Conservation (phyloP, 208 protist species). For the Kentomonas sorsogonicus region DNA sequence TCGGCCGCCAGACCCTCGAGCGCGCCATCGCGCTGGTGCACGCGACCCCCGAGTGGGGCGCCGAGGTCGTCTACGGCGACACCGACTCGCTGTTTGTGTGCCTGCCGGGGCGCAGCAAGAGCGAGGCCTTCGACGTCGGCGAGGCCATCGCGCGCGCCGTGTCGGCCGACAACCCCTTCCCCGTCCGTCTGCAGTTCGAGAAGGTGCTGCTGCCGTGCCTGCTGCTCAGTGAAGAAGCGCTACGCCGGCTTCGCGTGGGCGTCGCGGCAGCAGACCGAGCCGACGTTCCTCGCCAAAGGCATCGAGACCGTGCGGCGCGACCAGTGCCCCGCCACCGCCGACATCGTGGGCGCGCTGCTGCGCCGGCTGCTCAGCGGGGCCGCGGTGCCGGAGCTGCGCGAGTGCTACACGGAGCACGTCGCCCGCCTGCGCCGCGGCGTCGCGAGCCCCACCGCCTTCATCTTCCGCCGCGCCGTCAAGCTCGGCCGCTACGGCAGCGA, state of each 20-base stretch:
- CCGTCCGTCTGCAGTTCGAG: conserved; percentile 99
- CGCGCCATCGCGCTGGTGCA: conserved; percentile 94
- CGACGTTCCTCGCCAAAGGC: conserved; percentile 98
- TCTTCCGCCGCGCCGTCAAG: conserved; percentile 79
- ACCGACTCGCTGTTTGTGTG: conserved; percentile 99
- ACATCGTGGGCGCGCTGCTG: conserved; percentile 36
- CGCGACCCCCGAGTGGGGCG: conserved; percentile 91
- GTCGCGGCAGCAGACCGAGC: conserved; percentile 86
- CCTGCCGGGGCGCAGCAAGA: conserved; percentile 39
- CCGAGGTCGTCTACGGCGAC: conserved; percentile 98
- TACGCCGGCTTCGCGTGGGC: conserved; percentile 99
- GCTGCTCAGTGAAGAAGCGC: conserved; percentile 99
- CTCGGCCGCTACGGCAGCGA: conserved; percentile 50
- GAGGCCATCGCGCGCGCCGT: conserved; percentile 77
- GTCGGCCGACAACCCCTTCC: conserved; percentile 92
- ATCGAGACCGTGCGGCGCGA: conserved; percentile 98
- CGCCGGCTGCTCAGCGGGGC: conserved; percentile 47
- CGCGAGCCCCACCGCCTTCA: conserved; percentile 47
- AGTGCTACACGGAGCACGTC: conserved; percentile 31
- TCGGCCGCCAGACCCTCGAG: conserved; percentile 98
- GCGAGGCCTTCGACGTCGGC: conserved; percentile 64
- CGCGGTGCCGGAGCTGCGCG: conserved; percentile 16
- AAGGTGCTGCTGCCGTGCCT: conserved; percentile 99
- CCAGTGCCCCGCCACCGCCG: conserved; percentile 91
- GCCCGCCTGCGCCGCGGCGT: conserved; percentile 40